Evolutionary conservation across 345 rosid species (phyloP), one percentile per base, ranked within the genome.

Genomic region (Linum trigynum): DNA sequence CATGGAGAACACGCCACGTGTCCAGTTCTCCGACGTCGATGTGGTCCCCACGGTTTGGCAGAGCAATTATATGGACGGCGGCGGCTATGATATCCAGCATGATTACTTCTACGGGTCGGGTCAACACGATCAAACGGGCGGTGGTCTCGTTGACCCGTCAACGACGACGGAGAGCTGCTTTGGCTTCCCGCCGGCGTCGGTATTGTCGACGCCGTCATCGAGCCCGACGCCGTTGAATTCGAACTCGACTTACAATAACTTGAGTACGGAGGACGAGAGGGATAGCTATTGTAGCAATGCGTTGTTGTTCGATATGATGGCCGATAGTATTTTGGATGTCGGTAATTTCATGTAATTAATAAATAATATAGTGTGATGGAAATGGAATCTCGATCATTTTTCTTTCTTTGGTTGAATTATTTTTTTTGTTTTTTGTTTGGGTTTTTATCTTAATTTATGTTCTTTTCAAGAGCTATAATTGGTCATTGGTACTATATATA

Each of bases 251-350:
- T 17, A 57, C 38, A 37, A 37, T 37, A 37, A 32, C 4, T 32
- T 5, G 61, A 57, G 38, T 32, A 57, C 61, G 38, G 61, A 57
- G 61, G 61, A 57, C 61, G 61, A 57, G 61, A 48, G 53, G 11
- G 53, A 48, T 48, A 57, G 61, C 61, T 57, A 57, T 37, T 5
- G 38, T 37, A 57, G 61, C 23, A 17, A 57, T 37, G 38, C 5
- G 61, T 17, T 57, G 16, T 2, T 35, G 38, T 57, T 57, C 23
- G 61, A 57, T 9, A 37, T 23, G 32, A 23, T 57, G 10, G 36
- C 61, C 8, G 61, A 32, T 17, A 9, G 38, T 57, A 8, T 57
- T 57, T 57, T 57, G 36, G 61, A 57, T 17, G 61, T 57, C 23
- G 23, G 38, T 23, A 57, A 57, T 37, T 57, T 57, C 38, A 23